Base-by-base conservation (phyloP, 1,284 basidiomycete species). In the Rhodotorula sp. region DNA sequence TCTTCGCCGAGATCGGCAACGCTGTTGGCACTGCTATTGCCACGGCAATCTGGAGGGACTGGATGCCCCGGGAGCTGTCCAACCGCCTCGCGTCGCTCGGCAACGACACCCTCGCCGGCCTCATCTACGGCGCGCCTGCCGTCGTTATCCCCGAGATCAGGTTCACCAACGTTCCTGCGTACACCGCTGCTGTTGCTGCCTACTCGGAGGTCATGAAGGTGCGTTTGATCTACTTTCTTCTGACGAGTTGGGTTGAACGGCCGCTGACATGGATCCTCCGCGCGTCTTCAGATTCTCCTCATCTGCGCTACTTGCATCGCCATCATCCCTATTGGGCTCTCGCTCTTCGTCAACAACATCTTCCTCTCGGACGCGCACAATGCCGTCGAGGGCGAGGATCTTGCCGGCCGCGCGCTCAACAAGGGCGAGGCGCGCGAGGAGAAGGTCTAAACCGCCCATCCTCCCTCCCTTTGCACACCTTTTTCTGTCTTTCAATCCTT, bases 1-100 rank as follows among this genome's bases (percentile, higher is more conserved):
- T 94, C 52, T 85, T 91, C 77, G 89, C 90, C 16, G 91, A 93
- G 80, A 88, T 91, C 71, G 91, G 91, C 58, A 88, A 88, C 25
- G 87, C 87, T 1, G 84, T 90, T 25, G 61, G 91, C n/a, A 86
- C 84, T 42, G 89, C 89, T 12, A 84, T 89, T 46, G 84, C 80
- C 12, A 77, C 79, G 1, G 85, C 87, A 45, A 57, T 79, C 56
- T 81, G 80, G 80, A 67, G 69, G 3, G 48, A 74, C 45, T 71
- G 66, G 50, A 75, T 81, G 66, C 75, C 72, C 0, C 63, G 46
- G 25, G 55, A 77, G 27, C 75, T 80, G 50, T 58, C 44, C 7
- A 50, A 73, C 50, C 64, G 76, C 54, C 61, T 76, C 45, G 49
- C 72, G 23, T 68, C 68, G 7, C 66, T 71, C 44, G 53, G 77